Conservation (phyloP, 495 filamentous ascomycete species). For the Lasiosphaeriaceae sp. region DNA sequence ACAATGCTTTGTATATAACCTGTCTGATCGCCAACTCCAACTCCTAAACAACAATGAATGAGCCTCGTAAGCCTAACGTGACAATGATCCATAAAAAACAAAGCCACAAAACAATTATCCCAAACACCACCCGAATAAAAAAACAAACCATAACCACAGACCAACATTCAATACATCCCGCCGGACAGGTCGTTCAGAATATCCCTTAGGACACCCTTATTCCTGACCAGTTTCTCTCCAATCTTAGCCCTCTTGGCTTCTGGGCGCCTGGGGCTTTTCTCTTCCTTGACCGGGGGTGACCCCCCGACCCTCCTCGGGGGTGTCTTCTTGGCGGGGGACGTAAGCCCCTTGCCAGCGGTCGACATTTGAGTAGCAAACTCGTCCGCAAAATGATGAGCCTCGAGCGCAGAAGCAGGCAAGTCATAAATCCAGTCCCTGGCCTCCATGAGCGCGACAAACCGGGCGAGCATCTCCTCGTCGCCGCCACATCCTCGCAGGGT, state of each 20-base stretch:
- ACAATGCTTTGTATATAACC: too few relatives aligned
- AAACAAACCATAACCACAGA: too few relatives aligned
- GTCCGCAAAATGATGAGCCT: conserved; percentile 48
- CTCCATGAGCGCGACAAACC: conserved; percentile 75
- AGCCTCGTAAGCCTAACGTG: too few relatives aligned
- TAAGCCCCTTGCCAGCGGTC: not conserved
- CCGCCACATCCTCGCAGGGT: conserved; percentile 62
- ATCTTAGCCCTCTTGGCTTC: conserved; percentile 37
- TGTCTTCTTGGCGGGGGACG: conserved; percentile 26
- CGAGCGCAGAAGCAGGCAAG: conserved; percentile 56
- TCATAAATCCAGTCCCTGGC: conserved; percentile 70
- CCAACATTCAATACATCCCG: conserved; percentile 6
- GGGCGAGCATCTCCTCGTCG: conserved; percentile 73
- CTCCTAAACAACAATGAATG: too few relatives aligned
- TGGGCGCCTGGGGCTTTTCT: not conserved
- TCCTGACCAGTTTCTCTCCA: conserved; percentile 35
- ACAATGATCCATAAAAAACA: too few relatives aligned
- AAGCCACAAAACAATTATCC: too few relatives aligned
- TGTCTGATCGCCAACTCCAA: too few relatives aligned
- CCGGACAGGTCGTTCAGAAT: conserved; percentile 46
- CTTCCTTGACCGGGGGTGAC: too few relatives aligned
- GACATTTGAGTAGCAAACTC: not conserved
- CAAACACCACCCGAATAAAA: too few relatives aligned
- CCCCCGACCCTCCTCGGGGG: too few relatives aligned
- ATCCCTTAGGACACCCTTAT: conserved; percentile 42